Evolutionary conservation across 768 basidiomycete genomes (phyloP).

Genomic region (Russula earlei): DNA sequence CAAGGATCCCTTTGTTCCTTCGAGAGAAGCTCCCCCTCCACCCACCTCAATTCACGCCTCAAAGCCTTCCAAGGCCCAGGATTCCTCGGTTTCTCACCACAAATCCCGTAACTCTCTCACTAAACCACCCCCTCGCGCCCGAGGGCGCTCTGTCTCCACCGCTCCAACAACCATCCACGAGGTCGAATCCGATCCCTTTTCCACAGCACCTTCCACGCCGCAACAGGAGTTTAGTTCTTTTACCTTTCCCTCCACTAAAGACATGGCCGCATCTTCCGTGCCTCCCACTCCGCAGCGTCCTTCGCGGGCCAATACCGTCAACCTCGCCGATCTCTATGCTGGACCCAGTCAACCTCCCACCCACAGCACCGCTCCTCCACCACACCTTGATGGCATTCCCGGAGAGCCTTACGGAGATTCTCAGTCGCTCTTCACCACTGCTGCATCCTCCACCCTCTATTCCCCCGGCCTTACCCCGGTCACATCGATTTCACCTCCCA

Average conservation of each 20-base stretch:
- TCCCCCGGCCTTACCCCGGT: neutral
- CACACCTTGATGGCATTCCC: constrained; percentile 28
- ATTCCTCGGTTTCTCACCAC: constrained; percentile 23
- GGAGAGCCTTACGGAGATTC: constrained; percentile 2
- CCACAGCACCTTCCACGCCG: constrained; percentile 27
- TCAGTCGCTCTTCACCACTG: neutral
- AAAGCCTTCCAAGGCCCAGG: constrained; percentile 16
- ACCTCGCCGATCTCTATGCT: constrained; percentile 63
- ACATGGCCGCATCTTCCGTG: constrained; percentile 25
- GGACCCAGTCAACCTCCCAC: constrained; percentile 32
- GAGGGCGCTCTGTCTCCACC: constrained; percentile 26
- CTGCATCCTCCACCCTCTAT: neutral
- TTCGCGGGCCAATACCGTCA: constrained; percentile 78
- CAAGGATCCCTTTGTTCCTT: constrained; percentile 34
- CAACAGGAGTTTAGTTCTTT: constrained; percentile 16
- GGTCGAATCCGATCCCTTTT: constrained; percentile 23
- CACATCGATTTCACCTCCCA: constrained; percentile 15
- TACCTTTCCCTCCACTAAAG: constrained; percentile 24
- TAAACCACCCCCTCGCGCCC: constrained; percentile 28
- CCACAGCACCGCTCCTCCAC: constrained; percentile 38
- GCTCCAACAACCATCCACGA: constrained; percentile 37
- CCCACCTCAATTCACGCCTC: constrained; percentile 24
- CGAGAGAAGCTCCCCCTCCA: constrained; percentile 39
- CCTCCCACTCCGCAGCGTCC: constrained; percentile 65
- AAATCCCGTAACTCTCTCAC: constrained; percentile 24